Evolutionary conservation across 495 filamentous ascomycete genomes (phyloP), one percentile per base, ranked within the genome.

Genomic region (Hypoxylon rickii): DNA sequence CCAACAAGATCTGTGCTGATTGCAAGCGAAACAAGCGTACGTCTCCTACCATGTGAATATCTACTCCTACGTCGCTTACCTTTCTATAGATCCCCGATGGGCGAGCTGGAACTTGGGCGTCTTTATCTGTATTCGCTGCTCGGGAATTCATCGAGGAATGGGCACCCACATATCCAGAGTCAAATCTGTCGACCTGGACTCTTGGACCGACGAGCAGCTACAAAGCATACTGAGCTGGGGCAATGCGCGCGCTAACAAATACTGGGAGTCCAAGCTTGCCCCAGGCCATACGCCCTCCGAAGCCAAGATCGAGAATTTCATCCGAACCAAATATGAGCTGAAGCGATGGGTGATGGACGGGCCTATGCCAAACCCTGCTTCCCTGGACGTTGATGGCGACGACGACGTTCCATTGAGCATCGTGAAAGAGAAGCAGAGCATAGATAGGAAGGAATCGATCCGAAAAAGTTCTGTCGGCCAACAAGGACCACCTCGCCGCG

Each of bases 291-390:
- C 92, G n/a, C 94, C 94, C 0, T 93, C 93, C n/a, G 93, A 97
- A 76, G 82, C 89, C 37, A 98, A 98, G 77, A 97, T 98, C 58
- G 94, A 97, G 79, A 98, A 97, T 73, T 98, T 98, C 61, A 96
- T 98, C 56, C 84, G 95, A 36, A 98, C 94, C 29, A 98, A 98
- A 72, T 98, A 98, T 70, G 94, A 98, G 64, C 87, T 90, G 7
- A 97, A 96, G 78, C 80, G 95, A 73, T 98, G 94, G 94, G 89
- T 92, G 1, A 96, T 97, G 93, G 95, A 98, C 51, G 94, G 95
- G 2, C 83, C 80, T 8, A 92, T 97, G 73, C 95, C 95, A 7
- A 90, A 97, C 64, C 95, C 95, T 17, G 78, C 88, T 0, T 90
- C 86, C n/a, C 72, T 98, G 46, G 88, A 92, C 66, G 86, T 77